Conservation (phyloP, 768 basidiomycete genomes). For the Hebeloma cylindrosporum region DNA sequence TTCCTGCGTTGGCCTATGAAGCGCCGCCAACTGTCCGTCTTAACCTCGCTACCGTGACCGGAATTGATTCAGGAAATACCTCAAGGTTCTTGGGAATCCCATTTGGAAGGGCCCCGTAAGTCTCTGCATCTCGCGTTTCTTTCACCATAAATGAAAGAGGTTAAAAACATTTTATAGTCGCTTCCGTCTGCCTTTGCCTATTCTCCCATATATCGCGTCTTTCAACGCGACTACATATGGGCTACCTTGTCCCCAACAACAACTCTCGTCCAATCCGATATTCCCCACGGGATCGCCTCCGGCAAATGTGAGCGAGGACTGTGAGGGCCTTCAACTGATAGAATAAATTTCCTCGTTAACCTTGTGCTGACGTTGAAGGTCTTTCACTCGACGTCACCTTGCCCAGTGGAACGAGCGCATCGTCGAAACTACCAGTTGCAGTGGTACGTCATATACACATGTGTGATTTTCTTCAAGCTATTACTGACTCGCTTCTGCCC, state of each 20-base stretch:
- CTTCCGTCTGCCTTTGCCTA: neutral
- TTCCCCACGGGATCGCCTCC: neutral
- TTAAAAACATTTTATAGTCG: neutral
- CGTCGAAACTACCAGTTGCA: conserved; percentile 44
- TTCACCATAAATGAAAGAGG: neutral
- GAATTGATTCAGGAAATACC: neutral
- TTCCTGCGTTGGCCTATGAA: too few species aligned
- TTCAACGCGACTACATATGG: neutral
- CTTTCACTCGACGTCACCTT: conserved; percentile 45
- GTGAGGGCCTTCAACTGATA: neutral
- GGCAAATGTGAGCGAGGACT: conserved; percentile 1
- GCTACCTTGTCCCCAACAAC: neutral
- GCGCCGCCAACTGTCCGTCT: neutral
- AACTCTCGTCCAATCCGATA: neutral
- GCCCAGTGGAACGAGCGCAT: conserved; percentile 31
- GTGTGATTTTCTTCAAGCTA: neutral
- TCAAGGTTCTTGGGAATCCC: neutral
- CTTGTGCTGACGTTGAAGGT: conserved; percentile 21
- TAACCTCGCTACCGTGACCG: neutral
- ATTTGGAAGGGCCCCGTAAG: neutral
- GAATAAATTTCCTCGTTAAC: neutral
- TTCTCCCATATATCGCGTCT: neutral
- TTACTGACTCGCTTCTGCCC: neutral
- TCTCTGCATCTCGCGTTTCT: neutral
- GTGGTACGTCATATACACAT: conserved; percentile 34